These are phyloP conservation scores for Agaricus bisporus DNA, from an alignment of 768 basidiomycete genomes.

Conservation along the genomic window DNA sequence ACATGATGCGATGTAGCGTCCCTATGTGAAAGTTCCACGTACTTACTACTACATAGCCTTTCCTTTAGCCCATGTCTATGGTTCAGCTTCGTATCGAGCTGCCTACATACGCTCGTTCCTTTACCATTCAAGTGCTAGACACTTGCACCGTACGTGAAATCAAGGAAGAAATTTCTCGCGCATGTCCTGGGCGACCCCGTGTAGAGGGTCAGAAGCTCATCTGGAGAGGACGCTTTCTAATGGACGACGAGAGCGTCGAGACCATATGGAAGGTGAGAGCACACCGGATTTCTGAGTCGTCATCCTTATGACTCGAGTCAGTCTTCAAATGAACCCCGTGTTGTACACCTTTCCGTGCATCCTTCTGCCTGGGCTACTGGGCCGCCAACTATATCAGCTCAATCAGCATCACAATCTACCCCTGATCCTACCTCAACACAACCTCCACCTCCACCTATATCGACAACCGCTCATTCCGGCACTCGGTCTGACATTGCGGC, in stretches of 20 bases:
- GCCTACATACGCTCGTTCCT: slow-evolving; percentile 68
- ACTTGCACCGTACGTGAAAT: slow-evolving; percentile 52
- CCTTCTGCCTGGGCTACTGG: slow-evolving; percentile 65
- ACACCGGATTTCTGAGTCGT: neutral
- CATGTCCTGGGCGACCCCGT: slow-evolving; percentile 59
- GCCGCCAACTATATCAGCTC: slow-evolving; percentile 34
- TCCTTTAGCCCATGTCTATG: slow-evolving; percentile 26
- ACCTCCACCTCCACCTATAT: slow-evolving; percentile 1
- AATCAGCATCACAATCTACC: slow-evolving; percentile 11
- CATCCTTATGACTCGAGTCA: slow-evolving; percentile 19
- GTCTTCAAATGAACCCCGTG: slow-evolving; percentile 50
- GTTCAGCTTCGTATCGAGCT: slow-evolving; percentile 64
- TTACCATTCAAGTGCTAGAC: slow-evolving; percentile 44
- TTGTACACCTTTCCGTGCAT: slow-evolving; percentile 75
- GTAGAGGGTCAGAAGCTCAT: slow-evolving; percentile 73
- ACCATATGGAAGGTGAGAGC: slow-evolving; percentile 64
- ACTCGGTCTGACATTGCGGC: slow-evolving; percentile 13
- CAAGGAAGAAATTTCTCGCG: slow-evolving; percentile 56
- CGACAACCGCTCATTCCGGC: neutral
- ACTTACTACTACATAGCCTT: slow-evolving; percentile 11
- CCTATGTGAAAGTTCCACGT: slow-evolving; percentile 19
- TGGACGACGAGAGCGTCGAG: slow-evolving; percentile 57
- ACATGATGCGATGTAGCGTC: slow-evolving; percentile 11
- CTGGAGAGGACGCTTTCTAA: slow-evolving; percentile 64
- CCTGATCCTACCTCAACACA: slow-evolving; percentile 2